These are phyloP conservation scores for Candida tammaniensis DNA, from an alignment of 805 yeast species.

Conservation along the genomic window DNA sequence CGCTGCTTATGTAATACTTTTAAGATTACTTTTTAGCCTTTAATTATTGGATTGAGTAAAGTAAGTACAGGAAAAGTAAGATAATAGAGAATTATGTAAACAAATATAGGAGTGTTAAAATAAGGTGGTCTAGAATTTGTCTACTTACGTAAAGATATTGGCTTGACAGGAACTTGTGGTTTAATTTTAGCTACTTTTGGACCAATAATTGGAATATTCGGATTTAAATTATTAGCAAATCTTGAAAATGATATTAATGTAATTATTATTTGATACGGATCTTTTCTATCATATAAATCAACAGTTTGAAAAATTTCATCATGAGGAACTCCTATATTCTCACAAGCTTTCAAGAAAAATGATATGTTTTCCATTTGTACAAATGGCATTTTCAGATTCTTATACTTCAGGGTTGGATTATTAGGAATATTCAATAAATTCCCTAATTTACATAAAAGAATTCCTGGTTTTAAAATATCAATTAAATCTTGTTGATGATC, in stretches of 20 bases:
- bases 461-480: conserved; percentile 60
- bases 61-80: too few relatives aligned
- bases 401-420: conserved; percentile 44
- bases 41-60: too few relatives aligned
- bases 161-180: conserved; percentile 57
- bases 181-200: conserved; percentile 45
- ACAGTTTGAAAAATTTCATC: conserved; percentile 79
- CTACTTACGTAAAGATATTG: conserved; percentile 38
- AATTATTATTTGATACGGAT: conserved; percentile 76
- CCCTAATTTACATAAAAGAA: conserved; percentile 34
- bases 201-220: conserved; percentile 28
- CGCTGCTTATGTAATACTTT: too few relatives aligned
- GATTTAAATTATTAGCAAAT: conserved; percentile 48
- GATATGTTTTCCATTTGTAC: conserved; percentile 81
- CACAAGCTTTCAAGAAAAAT: conserved; percentile 62
- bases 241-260: conserved; percentile 73
- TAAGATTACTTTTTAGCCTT: too few relatives aligned
- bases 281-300: conserved; percentile 70
- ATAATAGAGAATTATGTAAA: too few relatives aligned
- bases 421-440: conserved; percentile 20
- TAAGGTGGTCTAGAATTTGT: too few relatives aligned
- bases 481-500: conserved; percentile 41
- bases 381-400: conserved; percentile 70
- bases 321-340: conserved; percentile 66
- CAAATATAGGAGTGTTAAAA: too few relatives aligned